Conservation (phyloP, 78 protist genomes). For the Dictyostelium discoideum region dicty_2.7 NC_007089.4:2283001-2283500, state of each 20-base stretch:
- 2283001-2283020: not conserved
- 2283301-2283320: not conserved
- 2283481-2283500: conserved; percentile 14
- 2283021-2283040: not conserved
- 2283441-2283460: not conserved
- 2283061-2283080: not conserved
- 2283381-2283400: conserved; percentile 27
- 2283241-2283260: not conserved
- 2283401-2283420: conserved; percentile 35
- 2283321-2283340: not conserved
- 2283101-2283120: not conserved
- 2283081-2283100: not conserved
- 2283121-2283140: not conserved
- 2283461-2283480: not conserved
- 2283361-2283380: not conserved
- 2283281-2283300: not conserved
- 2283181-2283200: too few relatives aligned
- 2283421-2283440: conserved; percentile 27
- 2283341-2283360: not conserved
- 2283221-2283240: conserved; percentile 1
- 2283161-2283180: not conserved
- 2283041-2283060: not conserved
- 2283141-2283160: not conserved
- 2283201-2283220: not conserved
- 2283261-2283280: not conserved